A percentile compares a stretch with the other conserved stretches of the same genome.
phyloP scores from a whole-genome alignment of 1,284 basidiomycete genomes.

The Rhodotorula sp. region DNA sequence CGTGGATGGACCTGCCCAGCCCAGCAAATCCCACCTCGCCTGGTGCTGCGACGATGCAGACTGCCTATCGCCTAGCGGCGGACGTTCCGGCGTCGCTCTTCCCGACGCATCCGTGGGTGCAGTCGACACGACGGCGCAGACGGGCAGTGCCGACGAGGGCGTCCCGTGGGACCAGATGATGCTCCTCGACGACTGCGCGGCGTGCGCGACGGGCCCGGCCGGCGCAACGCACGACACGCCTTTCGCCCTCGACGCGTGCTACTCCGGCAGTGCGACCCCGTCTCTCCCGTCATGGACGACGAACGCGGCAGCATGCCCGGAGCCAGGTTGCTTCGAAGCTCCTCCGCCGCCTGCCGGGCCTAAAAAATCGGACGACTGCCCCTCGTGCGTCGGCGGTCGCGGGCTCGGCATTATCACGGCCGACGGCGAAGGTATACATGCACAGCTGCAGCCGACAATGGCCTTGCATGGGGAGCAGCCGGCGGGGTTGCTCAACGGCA shows the following conservation, averaged over 20 bases:
- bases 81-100: not conserved
- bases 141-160: not conserved
- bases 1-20: not conserved
- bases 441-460: not conserved
- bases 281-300: not conserved
- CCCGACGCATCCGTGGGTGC: not conserved
- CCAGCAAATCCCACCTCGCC: slow-evolving; percentile 14
- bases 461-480: not conserved
- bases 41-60: slow-evolving; percentile 39
- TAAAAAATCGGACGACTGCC: not conserved
- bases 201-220: not conserved
- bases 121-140: not conserved
- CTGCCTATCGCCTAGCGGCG: slow-evolving; percentile 15
- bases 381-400: not conserved
- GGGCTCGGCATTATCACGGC: not conserved
- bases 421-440: not conserved
- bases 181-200: slow-evolving; percentile 21
- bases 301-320: not conserved
- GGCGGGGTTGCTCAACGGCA: not conserved
- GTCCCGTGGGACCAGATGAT: slow-evolving; percentile 10
- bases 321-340: not conserved
- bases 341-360: not conserved
- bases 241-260: slow-evolving; percentile 8
- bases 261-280: not conserved
- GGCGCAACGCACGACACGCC: not conserved